Evolutionary conservation across 768 basidiomycete genomes (phyloP), one percentile per base, ranked within the genome.

Genomic region (Termitomyces sp.): DNA sequence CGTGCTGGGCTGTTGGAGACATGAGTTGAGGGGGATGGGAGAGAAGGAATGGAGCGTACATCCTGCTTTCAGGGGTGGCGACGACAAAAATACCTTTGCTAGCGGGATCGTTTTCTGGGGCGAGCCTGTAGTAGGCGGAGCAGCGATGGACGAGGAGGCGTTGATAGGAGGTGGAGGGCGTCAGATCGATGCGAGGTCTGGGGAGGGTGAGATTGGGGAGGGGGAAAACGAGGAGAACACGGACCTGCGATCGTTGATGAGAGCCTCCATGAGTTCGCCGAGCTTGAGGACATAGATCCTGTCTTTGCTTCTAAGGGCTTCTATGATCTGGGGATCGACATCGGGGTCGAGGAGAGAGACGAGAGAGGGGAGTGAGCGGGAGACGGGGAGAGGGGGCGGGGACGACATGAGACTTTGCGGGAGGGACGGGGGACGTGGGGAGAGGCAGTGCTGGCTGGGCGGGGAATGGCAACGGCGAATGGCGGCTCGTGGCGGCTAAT

Each of bases 241-340:
- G 57, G 60, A 89, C 90, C 81, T 84, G 65, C 79, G 82, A 68
- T 92, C 90, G 58, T 73, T 80, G 65, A 94, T 90, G 67, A 94
- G 79, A 50, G 74, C 72, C 74, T 94, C 92, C 83, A 94, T 90
- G 62, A 76, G 78, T 75, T 94, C 92, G 57, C 90, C 92, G n/a
- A 94, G 81, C 77, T 89, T 92, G 65, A 94, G 75, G 46, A 94
- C 90, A 70, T 86, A 94, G 60, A 94, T 79, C 67, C 92, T 81
- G 71, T 94, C 92, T 75, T 94, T 94, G 79, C 86, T 87, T 71
- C 79, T 84, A 61, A 94, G 87, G 21, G 92, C 92, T 69, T 94
- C 91, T 65, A 93, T 66, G 64, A 94, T 91, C 71, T 88, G 86
- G 10, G 83, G 79, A 76, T 93, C 91, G 61, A 85, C 82, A 59